Base-by-base conservation (phyloP, 139 green algal genomes). In the Chlorella sp. region DNA sequence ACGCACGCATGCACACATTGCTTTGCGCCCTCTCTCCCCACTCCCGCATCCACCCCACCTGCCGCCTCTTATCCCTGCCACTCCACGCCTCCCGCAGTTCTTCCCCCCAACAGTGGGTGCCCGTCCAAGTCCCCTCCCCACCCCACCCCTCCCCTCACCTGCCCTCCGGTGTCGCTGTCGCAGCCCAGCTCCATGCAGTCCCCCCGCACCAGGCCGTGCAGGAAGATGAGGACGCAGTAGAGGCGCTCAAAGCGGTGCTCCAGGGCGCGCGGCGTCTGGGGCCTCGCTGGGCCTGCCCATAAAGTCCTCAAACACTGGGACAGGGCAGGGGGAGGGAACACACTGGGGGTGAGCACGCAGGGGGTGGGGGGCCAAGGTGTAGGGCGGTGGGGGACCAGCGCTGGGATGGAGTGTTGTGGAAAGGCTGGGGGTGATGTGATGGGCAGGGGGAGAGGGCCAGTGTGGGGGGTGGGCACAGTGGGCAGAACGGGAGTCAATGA, bases 171-270 rank as follows among this genome's bases (percentile, higher is more conserved):
- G 93, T 99, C 97, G 1, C 95, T 90, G 91, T 99, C 97, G 12
- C 94, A 92, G 21, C 97, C 97, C 71, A 99, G 95, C 94, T 99
- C 97, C 97, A 99, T 99, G 53, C 90, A 90, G 4, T 98, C 92
- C 14, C 97, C 97, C 0, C 97, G 92, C 66, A 88, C 96, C 53
- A 99, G 93, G 64, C 97, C 97, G 88, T 99, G 97, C 90, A 99
- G 91, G 81, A 86, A 95, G 91, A 98, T 97, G 42, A 99, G 94
- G 26, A 98, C 90, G 68, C 97, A 91, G 92, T 99, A 99, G 84
- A 98, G 93, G 26, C 95, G 92, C 48, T 95, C 93, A 60, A 92
- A 91, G 79, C 87, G 87, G 77, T 85, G 73, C 61, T 91, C 91
- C 73, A 91, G 40, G 24, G 64, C 42, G 42, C 66, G 85, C 21